Conservation (phyloP, 345 rosid genomes). For the Eucalyptus tenuipes region DNA sequence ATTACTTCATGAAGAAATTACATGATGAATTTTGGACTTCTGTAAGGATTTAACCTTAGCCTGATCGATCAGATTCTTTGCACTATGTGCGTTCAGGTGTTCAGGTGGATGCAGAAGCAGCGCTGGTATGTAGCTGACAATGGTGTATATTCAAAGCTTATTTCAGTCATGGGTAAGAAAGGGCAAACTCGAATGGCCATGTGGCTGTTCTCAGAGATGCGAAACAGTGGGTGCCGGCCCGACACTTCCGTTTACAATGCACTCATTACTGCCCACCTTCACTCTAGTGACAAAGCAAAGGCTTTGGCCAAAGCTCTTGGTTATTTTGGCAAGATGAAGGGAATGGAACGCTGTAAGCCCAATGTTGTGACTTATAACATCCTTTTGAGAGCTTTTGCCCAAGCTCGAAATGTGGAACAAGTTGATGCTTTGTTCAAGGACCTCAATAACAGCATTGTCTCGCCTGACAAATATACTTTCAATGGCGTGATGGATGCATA, state of each 20-base stretch:
- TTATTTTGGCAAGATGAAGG: slow-evolving; percentile 79
- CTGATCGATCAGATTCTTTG: background rate
- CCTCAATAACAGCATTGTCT: slow-evolving; percentile 40
- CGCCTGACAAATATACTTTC: slow-evolving; percentile 66
- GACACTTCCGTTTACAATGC: slow-evolving; percentile 88
- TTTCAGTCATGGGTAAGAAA: slow-evolving; percentile 76
- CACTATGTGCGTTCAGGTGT: slow-evolving; percentile 28
- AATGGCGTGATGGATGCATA: slow-evolving; percentile 96
- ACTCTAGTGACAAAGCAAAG: slow-evolving; percentile 64
- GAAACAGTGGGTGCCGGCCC: slow-evolving; percentile 88
- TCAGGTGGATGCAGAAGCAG: slow-evolving; percentile 99
- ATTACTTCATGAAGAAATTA: background rate
- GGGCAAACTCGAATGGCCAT: slow-evolving; percentile 92
- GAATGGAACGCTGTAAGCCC: slow-evolving; percentile 68
- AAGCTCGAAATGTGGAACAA: slow-evolving; percentile 56
- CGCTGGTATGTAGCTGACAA: slow-evolving; percentile 84
- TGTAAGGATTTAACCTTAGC: background rate
- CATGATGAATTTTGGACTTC: background rate
- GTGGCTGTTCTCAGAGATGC: slow-evolving; percentile 99
- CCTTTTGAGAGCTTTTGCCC: slow-evolving; percentile 83
- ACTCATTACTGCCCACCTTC: slow-evolving; percentile 83
- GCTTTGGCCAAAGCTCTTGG: slow-evolving; percentile 70
- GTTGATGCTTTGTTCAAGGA: slow-evolving; percentile 72
- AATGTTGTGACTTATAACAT: slow-evolving; percentile 85
- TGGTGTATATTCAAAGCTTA: slow-evolving; percentile 76